Evolutionary conservation across 345 rosid genomes (phyloP).

Genomic region (Dipteronia dyeriana): DNA sequence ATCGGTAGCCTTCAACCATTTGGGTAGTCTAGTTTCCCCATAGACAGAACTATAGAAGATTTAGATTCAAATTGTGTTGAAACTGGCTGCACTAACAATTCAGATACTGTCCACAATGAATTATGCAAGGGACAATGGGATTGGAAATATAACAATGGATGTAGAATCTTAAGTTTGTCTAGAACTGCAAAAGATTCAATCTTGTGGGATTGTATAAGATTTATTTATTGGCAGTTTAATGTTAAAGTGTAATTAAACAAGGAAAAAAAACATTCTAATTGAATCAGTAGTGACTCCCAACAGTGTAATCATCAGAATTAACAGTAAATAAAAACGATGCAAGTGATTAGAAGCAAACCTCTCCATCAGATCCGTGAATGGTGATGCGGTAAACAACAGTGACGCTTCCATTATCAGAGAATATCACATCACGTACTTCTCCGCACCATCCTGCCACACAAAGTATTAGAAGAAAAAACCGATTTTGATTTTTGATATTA

Average conservation of each 20-base stretch:
- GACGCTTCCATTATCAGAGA: conserved; percentile 81
- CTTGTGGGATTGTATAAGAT: too few species aligned
- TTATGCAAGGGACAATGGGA: not conserved
- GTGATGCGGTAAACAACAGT: conserved; percentile 95
- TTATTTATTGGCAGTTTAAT: not conserved
- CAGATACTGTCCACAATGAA: not conserved
- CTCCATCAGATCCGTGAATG: conserved; percentile 94
- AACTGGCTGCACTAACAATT: not conserved
- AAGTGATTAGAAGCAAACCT: conserved; percentile 45
- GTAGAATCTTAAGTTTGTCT: not conserved
- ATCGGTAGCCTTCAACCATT: too few species aligned
- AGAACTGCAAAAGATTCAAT: not conserved
- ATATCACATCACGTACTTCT: conserved; percentile 93
- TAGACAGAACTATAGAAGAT: not conserved
- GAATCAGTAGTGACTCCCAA: not conserved
- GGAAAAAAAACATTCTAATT: too few species aligned
- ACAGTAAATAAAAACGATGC: not conserved
- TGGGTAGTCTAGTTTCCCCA: too few species aligned
- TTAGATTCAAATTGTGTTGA: not conserved
- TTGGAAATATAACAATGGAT: not conserved
- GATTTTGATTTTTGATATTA: not conserved
- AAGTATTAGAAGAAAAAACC: not conserved
- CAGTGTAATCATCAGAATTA: not conserved
- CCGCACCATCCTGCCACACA: conserved; percentile 87
- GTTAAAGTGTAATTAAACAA: too few species aligned